Evolutionary conservation across 176 grass and related monocot genomes (phyloP), one percentile per base, ranked within the genome.

Genomic region (Miscanthus lutarioriparius): DNA sequence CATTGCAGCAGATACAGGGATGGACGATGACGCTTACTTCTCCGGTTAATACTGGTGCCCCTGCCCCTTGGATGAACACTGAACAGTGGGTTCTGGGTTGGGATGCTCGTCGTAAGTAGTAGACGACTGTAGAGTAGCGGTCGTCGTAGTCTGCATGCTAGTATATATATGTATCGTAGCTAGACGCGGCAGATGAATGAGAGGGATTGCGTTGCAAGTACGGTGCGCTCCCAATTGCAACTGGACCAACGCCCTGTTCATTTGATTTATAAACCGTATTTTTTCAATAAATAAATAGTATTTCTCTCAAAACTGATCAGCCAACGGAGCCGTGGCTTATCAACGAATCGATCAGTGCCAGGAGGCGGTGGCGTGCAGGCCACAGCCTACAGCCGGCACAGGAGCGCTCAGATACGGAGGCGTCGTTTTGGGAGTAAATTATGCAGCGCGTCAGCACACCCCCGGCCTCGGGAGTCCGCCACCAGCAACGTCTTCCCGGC

Each of bases 351-450:
- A n/a, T n/a, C n/a, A n/a, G 28, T 30, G 49, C 64, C 2, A n/a
- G 64, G 32, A 32, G 38, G 41, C 26, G 70, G 61, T 74, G 75
- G 81, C 81, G 38, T 80, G 87, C 78, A 82, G 48, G 33, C 16
- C 49, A 20, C 17, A 53, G 15, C 48, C 48, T 56, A 56, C 49
- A 82, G 68, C 36, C 38, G 48, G 74, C 23, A 47, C 65, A 54
- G 80, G 8, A 27, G 17, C 65, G 88, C 88, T 73, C 88, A 82
- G 88, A 90, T 58, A 74, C 83, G 88, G 83, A 90, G 83, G 79
- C 63, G 88, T 83, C 88, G 79, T 78, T 48, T 86, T 59, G 66
- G 84, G 79, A 86, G 83, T 82, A 82, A 90, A 86, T 78, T 58
- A 90, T 65, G 69, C 65, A 22, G 62, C 40, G 65, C 71, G 51